A percentile compares a stretch with the other conserved stretches of the same genome.
These are phyloP conservation scores for Sporothrix schenckii DNA, from an alignment of 2,329 filamentous ascomycete species.

Conservation along the genomic window DNA sequence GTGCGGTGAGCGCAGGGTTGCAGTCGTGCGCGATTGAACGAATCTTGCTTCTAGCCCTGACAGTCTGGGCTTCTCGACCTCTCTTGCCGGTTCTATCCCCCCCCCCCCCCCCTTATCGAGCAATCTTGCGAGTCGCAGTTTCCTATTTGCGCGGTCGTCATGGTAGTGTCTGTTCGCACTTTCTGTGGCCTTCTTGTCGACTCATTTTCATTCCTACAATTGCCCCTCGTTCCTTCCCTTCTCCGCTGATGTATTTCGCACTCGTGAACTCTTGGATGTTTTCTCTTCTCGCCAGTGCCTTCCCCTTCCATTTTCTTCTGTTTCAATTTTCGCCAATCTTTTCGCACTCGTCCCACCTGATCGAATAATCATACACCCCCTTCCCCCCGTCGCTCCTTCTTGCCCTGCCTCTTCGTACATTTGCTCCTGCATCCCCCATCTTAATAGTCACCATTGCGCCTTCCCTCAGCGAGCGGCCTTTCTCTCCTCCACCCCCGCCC, in stretches of 20 bases:
- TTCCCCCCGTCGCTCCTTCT: slow-evolving; percentile 24
- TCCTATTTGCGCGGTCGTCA: slow-evolving; percentile 10
- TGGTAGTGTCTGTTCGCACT: neutral
- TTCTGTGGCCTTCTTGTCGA: slow-evolving; percentile 6
- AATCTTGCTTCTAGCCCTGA: neutral
- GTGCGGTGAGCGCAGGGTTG: neutral
- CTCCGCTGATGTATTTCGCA: neutral
- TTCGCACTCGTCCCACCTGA: slow-evolving; percentile 23
- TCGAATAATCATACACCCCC: slow-evolving; percentile 20
- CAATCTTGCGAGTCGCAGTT: neutral
- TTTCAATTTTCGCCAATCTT: neutral
- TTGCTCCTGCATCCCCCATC: slow-evolving; percentile 6
- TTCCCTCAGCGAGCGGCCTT: slow-evolving; percentile 25
- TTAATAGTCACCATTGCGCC: slow-evolving; percentile 20
- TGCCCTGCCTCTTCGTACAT: neutral
- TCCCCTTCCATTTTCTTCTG: neutral
- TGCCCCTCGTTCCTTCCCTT: slow-evolving; percentile 14
- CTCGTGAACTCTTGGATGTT: neutral
- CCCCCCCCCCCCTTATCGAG: neutral
- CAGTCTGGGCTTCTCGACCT: neutral
- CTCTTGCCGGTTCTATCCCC: neutral
- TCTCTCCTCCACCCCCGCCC: slow-evolving; percentile 27
- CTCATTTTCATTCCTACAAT: slow-evolving; percentile 8
- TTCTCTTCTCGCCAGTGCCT: neutral
- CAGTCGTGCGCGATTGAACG: slow-evolving; percentile 5